phyloP scores from a whole-genome alignment of 495 filamentous ascomycete genomes.

The Astrocystis sublimbata region DNA sequence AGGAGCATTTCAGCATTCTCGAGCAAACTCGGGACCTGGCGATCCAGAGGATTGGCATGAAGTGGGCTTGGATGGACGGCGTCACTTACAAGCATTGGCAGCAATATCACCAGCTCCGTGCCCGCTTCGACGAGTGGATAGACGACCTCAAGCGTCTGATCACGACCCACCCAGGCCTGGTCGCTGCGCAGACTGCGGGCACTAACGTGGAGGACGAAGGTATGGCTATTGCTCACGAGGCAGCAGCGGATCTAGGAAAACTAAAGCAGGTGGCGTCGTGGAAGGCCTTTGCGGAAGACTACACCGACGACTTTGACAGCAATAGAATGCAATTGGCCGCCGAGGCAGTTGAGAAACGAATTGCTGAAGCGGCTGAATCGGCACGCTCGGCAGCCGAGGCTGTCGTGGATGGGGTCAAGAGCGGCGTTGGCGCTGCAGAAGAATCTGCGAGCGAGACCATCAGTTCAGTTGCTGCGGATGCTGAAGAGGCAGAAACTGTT shows the following conservation, averaged over 20 bases:
- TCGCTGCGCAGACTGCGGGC: constrained; percentile 66
- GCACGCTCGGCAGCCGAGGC: constrained; percentile 23
- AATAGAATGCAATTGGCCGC: constrained; percentile 45
- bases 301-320: constrained; percentile 70
- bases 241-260: constrained; percentile 78
- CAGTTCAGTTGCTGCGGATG: not conserved
- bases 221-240: constrained; percentile 76
- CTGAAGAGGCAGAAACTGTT: constrained; percentile 20
- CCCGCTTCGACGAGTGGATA: constrained; percentile 81
- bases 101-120: constrained; percentile 83
- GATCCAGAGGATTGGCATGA: constrained; percentile 92
- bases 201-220: constrained; percentile 70
- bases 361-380: constrained; percentile 28
- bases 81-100: constrained; percentile 96
- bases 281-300: constrained; percentile 79
- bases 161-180: constrained; percentile 68
- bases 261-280: constrained; percentile 83
- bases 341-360: constrained; percentile 36
- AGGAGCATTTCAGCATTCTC: constrained; percentile 79
- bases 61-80: constrained; percentile 96
- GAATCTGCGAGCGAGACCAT: constrained; percentile 19
- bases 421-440: constrained; percentile 9
- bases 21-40: constrained; percentile 84
- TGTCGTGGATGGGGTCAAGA: constrained; percentile 17
- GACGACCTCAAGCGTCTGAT: constrained; percentile 73